Conservation (phyloP, 148 eudicot species). For the Heliosperma pusillum region DNA sequence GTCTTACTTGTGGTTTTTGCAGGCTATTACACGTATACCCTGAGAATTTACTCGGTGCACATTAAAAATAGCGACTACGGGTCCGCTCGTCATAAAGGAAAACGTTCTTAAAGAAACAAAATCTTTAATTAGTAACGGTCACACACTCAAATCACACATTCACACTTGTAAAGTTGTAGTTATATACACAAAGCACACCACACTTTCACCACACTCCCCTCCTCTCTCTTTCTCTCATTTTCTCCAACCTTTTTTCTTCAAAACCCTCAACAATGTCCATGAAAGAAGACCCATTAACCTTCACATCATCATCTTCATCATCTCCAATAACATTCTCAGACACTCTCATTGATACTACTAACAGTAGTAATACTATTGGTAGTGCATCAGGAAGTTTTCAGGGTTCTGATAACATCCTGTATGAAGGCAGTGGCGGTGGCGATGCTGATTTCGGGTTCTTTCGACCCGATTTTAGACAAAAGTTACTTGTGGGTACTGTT, state of each 20-base stretch:
- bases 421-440: conserved; percentile 19
- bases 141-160: background rate
- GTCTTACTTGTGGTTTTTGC: too few relatives aligned
- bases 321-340: conserved; percentile 51
- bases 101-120: too few relatives aligned
- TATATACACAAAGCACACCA: background rate
- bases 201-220: background rate
- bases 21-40: too few relatives aligned
- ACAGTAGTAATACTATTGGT: conserved; percentile 32
- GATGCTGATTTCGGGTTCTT: conserved; percentile 58
- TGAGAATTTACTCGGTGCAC: too few relatives aligned
- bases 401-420: conserved; percentile 43
- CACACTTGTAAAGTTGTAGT: background rate
- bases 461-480: conserved; percentile 60
- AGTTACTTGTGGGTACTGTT: conserved; percentile 56
- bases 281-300: conserved; percentile 53
- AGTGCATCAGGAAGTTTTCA: conserved; percentile 79
- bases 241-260: background rate
- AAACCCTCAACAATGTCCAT: conserved; percentile 32
- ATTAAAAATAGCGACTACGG: too few relatives aligned
- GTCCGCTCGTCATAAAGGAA: too few relatives aligned
- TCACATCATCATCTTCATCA: conserved; percentile 47
- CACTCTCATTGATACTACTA: conserved; percentile 33
- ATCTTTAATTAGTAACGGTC: background rate
- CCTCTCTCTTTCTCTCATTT: background rate